Conservation (phyloP, 192 early-diverging fungal species). For the Rhizophagus clarus region DNA sequence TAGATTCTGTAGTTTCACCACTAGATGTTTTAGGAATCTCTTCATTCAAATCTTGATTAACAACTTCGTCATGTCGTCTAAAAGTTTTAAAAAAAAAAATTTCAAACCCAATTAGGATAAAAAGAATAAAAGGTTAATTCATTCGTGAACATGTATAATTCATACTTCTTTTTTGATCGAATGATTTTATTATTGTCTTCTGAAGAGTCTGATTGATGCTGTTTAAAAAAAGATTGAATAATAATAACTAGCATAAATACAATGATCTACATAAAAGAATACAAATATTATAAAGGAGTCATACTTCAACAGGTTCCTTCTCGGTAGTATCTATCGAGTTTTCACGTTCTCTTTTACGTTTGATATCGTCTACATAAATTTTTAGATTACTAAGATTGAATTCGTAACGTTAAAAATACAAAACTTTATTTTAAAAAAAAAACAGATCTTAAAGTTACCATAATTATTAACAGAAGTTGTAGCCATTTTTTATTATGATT, state of each 20-base stretch:
- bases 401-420: neutral
- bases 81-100: no score
- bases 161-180: conserved; percentile 11
- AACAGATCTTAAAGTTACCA: neutral
- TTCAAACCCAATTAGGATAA: neutral
- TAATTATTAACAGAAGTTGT: neutral
- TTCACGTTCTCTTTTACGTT: conserved; percentile 2
- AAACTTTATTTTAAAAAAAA: neutral
- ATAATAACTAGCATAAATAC: neutral
- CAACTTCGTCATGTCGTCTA: neutral
- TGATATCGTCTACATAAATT: neutral
- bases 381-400: neutral
- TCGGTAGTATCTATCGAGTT: neutral
- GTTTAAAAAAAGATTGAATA: neutral
- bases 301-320: neutral
- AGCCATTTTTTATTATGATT: neutral
- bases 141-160: neutral
- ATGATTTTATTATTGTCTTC: neutral
- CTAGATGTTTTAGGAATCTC: neutral
- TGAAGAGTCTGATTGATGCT: neutral
- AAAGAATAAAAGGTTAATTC: neutral
- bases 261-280: neutral
- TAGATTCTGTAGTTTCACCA: neutral
- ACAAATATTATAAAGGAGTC: neutral
- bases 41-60: neutral